These are phyloP conservation scores for Rhododendron henanense DNA, from an alignment of 148 eudicot genomes.

Conservation along the genomic window DNA sequence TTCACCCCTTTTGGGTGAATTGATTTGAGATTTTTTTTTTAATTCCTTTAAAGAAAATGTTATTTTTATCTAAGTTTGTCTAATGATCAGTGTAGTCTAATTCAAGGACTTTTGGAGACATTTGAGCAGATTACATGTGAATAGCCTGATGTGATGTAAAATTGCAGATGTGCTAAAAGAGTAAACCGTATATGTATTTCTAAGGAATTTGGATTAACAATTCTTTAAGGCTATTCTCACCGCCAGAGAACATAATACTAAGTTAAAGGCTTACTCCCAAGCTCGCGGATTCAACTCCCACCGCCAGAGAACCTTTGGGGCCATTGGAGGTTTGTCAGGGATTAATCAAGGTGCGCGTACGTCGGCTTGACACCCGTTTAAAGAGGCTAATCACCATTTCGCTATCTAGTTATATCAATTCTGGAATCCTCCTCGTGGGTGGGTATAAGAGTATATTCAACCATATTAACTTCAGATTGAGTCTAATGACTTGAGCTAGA, in stretches of 20 bases:
- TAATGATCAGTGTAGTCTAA: neutral
- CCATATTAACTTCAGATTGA: neutral
- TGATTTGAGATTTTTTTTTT: neutral
- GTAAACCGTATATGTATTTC: neutral
- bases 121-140: neutral
- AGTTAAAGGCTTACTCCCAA: neutral
- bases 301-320: neutral
- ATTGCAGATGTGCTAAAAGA: neutral
- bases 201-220: neutral
- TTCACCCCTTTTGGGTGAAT: too few species aligned
- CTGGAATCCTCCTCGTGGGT: neutral
- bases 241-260: too few species aligned
- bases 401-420: neutral
- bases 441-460: neutral
- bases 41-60: neutral
- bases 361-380: neutral
- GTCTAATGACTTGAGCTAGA: neutral
- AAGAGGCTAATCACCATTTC: neutral
- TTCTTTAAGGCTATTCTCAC: neutral
- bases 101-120: neutral
- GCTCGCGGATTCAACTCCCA: neutral
- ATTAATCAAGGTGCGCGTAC: neutral
- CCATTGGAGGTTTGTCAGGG: neutral
- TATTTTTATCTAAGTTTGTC: neutral
- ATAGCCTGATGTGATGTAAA: neutral